Evolutionary conservation across 768 basidiomycete genomes (phyloP).

Genomic region (Serendipita indica): DNA sequence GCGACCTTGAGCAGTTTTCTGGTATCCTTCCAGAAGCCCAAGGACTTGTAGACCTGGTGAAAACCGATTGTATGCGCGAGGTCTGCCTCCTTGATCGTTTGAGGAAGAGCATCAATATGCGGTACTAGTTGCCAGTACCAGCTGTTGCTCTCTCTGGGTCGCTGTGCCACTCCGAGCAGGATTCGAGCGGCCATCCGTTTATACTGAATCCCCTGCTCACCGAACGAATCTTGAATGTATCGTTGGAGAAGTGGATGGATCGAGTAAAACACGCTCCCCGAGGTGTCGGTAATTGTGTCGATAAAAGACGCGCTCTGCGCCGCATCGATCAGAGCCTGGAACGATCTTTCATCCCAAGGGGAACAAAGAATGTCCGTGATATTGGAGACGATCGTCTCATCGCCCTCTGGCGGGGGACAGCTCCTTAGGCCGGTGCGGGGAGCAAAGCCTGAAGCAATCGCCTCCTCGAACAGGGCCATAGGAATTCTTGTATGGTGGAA

Average conservation of each 20-base stretch:
- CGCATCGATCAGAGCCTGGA: neutral
- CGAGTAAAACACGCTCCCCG: neutral
- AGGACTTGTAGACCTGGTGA: neutral
- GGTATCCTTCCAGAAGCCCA: neutral
- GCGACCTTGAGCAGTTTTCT: neutral
- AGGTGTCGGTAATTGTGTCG: neutral
- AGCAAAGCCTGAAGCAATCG: neutral
- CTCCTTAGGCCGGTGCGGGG: neutral
- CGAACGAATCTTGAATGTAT: neutral
- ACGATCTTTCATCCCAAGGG: neutral
- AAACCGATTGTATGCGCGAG: neutral
- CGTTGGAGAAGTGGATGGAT: neutral
- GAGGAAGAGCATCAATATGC: neutral
- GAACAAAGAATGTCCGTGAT: neutral
- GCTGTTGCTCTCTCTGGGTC: neutral
- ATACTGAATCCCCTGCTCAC: neutral
- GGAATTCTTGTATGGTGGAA: neutral
- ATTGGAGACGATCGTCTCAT: neutral
- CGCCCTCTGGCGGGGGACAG: neutral
- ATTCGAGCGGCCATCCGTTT: neutral
- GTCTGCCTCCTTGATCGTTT: neutral
- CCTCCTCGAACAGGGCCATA: neutral
- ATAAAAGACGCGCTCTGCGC: neutral
- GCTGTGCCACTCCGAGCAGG: neutral
- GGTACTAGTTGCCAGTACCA: neutral